Evolutionary conservation across 768 basidiomycete species (phyloP).

Genomic region (Panaeolus cyanescens): DNA sequence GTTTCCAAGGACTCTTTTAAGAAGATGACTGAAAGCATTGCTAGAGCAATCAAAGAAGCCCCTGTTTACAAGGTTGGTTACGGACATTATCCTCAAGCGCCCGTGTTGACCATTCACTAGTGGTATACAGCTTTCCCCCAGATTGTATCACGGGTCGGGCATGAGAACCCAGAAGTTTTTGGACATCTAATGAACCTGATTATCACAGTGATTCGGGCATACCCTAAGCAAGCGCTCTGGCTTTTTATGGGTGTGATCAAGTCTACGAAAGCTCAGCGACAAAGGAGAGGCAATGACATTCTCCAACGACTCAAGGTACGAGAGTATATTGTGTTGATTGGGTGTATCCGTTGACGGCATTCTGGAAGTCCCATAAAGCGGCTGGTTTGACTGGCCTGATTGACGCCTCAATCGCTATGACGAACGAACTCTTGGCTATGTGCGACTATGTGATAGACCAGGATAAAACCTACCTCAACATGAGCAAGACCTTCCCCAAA

Average conservation of each 20-base stretch:
- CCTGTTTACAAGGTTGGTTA: constrained; percentile 77
- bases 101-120: constrained; percentile 38
- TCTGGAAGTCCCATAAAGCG: constrained; percentile 23
- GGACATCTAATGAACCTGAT: constrained; percentile 67
- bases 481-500: constrained; percentile 59
- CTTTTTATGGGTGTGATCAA: constrained; percentile 87
- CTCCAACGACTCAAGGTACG: constrained; percentile 59
- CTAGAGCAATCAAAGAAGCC: constrained; percentile 55
- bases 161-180: constrained; percentile 64
- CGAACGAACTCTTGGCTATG: constrained; percentile 65
- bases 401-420: constrained; percentile 58
- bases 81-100: not conserved
- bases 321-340: not conserved
- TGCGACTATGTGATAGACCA: constrained; percentile 56
- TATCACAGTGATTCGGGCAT: constrained; percentile 68
- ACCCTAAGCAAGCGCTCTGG: constrained; percentile 93
- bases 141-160: constrained; percentile 91
- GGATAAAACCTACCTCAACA: constrained; percentile 39
- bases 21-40: constrained; percentile 59
- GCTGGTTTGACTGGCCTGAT: constrained; percentile 42
- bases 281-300: constrained; percentile 59
- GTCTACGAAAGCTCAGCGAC: constrained; percentile 69
- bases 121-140: constrained; percentile 98
- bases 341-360: not conserved
- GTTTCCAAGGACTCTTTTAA: constrained; percentile 40